A percentile compares a stretch with the other conserved stretches of the same genome.
phyloP scores from a whole-genome alignment of 306 rosid genomes.

The Fagus crenata region DNA sequence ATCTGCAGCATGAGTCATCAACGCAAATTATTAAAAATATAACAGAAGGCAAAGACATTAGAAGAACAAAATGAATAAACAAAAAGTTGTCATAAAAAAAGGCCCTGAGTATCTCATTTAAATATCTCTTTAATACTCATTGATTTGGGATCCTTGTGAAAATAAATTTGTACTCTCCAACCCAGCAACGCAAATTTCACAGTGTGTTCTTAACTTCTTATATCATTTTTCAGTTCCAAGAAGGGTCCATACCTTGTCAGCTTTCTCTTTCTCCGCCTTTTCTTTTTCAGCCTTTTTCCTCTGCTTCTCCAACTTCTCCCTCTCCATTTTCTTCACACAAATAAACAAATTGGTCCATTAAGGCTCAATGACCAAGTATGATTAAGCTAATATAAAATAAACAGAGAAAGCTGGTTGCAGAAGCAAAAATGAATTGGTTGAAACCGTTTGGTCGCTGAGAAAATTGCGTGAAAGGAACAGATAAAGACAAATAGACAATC shows the following conservation, averaged over 20 bases:
- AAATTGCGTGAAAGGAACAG: not conserved
- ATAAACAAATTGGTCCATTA: not conserved
- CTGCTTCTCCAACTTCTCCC: slow-evolving; percentile 40
- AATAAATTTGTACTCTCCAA: not conserved
- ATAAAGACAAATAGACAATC: not conserved
- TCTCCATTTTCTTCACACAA: slow-evolving; percentile 71
- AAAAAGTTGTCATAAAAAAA: too few relatives aligned
- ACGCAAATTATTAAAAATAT: not conserved
- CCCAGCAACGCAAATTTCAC: not conserved
- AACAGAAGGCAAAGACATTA: not conserved
- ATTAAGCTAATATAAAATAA: not conserved
- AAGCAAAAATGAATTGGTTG: not conserved
- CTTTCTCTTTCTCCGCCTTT: slow-evolving; percentile 55
- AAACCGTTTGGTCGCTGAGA: not conserved
- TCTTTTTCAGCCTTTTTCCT: slow-evolving; percentile 45
- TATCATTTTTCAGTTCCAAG: not conserved
- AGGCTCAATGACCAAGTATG: not conserved
- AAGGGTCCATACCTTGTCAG: slow-evolving; percentile 53
- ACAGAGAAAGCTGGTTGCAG: not conserved
- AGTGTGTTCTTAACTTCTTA: not conserved
- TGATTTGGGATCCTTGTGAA: not conserved
- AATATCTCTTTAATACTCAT: not conserved
- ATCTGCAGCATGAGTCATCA: not conserved
- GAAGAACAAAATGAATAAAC: not conserved
- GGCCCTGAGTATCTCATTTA: not conserved